These are phyloP conservation scores for Sporodiniella umbellata DNA, from an alignment of 371 early-diverging fungal genomes.

Conservation along the genomic window DNA sequence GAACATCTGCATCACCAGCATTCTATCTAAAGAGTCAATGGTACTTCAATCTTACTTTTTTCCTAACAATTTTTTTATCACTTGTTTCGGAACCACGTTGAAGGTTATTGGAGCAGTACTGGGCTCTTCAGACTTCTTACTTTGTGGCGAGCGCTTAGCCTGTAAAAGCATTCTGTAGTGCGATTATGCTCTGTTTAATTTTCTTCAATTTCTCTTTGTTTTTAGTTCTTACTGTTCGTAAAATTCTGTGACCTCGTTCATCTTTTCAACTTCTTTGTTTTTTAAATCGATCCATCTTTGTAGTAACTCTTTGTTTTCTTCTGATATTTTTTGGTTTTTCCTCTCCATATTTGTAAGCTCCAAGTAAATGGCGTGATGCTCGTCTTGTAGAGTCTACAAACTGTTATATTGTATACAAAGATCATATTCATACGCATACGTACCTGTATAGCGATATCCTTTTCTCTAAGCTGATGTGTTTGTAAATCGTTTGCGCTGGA, in stretches of 20 bases:
- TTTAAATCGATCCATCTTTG: conserved; percentile 90
- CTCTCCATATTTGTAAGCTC: conserved; percentile 88
- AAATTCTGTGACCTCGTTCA: conserved; percentile 91
- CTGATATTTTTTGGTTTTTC: conserved; percentile 65
- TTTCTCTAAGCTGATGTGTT: conserved; percentile 68
- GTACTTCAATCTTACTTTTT: not conserved
- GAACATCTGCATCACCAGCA: conserved; percentile 77
- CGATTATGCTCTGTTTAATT: too few relatives aligned
- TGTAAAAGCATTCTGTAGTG: conserved; percentile 24
- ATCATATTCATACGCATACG: not conserved
- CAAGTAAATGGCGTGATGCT: conserved; percentile 84
- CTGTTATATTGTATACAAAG: not conserved
- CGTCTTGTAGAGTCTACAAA: conserved; percentile 75
- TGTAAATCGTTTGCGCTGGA: conserved; percentile 52
- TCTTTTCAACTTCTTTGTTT: conserved; percentile 89
- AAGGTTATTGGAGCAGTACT: conserved; percentile 13
- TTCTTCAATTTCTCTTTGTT: too few relatives aligned
- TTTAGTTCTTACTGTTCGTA: conserved; percentile 66
- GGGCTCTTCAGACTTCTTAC: conserved; percentile 13
- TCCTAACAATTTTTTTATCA: conserved; percentile 14
- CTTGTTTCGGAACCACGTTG: conserved; percentile 13
- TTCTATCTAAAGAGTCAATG: conserved; percentile 25
- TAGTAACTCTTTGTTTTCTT: conserved; percentile 83
- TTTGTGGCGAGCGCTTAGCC: conserved; percentile 21
- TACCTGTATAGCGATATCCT: conserved; percentile 85